Evolutionary conservation across 2,329 filamentous ascomycete genomes (phyloP), one percentile per base, ranked within the genome.

Genomic region (Fusarium subtropicale): DNA sequence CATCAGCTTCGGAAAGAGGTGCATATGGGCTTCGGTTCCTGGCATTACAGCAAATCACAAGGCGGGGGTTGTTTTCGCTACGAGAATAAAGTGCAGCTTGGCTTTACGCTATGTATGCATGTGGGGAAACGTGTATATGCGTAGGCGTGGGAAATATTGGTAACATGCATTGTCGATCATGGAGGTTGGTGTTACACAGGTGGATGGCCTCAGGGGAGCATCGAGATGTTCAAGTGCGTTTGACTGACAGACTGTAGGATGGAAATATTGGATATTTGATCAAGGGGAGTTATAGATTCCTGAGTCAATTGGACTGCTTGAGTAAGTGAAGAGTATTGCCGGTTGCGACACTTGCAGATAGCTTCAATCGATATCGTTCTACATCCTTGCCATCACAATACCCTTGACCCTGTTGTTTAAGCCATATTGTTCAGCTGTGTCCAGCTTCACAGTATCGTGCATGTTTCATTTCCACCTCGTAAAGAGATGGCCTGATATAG

Each of bases 391-490:
- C 2, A 28, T n/a, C 11, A 45, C 38, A 24, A 52, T 58, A 44
- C 22, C 12, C 30, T 24, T 13, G 33, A 44, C 24, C 44, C 18
- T 12, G 20, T 22, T 22, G 26, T 31, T 46, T 46, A n/a, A 16
- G n/a, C 28, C n/a, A 31, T 46, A 4, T 46, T 28, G 16, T 28
- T n/a, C 30, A 50, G 38, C 22, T 42, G 33, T 50, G 11, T 31
- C 66, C 44, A 56, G 44, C 56, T 51, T 31, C 26, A 18, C 9
- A 31, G 28, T 42, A 12, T 6, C 7, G 48, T 47, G 38, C 57
- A 54, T 53, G 56, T 24, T 22, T 52, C 28, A 57, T 46, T 54
- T 66, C 26, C 51, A 57, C 47, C 61, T 63, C 56, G 66, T 69
- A 67, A 64, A 69, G 47, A 28, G 33, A 9, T 31, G 41, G 24